Evolutionary conservation across 257 asterid genomes (phyloP), one percentile per base, ranked within the genome.

Genomic region (Solanum okadae): DNA sequence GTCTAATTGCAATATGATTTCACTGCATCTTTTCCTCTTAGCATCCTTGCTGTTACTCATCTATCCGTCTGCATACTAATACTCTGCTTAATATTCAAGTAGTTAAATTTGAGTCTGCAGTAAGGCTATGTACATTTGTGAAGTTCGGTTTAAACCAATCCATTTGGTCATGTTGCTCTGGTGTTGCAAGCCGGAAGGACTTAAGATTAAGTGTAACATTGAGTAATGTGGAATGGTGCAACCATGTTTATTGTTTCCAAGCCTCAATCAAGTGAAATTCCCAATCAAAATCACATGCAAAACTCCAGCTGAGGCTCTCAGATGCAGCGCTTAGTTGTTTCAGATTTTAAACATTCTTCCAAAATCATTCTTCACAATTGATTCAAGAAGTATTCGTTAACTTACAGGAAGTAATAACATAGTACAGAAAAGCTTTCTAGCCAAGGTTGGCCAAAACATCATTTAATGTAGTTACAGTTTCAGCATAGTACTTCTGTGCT

Each of bases 401-500:
- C 20, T 81, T 81, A 81, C 42, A 49, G 86, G 29, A 81, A 81
- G 68, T 49, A 46, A 46, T 49, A 49, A 46, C 86, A 81, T 49
- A 81, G 42, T 81, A 29, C 42, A 81, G 68, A 81, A 46, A 49
- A 37, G 7, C 65, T 46, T 76, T 71, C 92, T 94, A 97, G 88
- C 98, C 98, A 90, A 97, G 93, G 93, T 93, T 94, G 90, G 98
- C 56, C 23, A 97, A 91, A 90, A 97, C 96, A 89, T 93, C 93
- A 88, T 94, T 93, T 88, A 97, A 87, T 61, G 93, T 22, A 40
- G 98, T 78, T 78, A 96, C 96, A 76, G 98, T 94, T 68, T 93
- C 93, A 29, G 96, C 96, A 49, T 97, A 97, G 91, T 87, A 95
- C 94, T 96, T 97, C 87, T 96, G 96, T 33, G 99, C 98, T 73